Evolutionary conservation across 2,329 filamentous ascomycete genomes (phyloP), one percentile per base, ranked within the genome.

Genomic region (Talaromyces islandicus): DNA sequence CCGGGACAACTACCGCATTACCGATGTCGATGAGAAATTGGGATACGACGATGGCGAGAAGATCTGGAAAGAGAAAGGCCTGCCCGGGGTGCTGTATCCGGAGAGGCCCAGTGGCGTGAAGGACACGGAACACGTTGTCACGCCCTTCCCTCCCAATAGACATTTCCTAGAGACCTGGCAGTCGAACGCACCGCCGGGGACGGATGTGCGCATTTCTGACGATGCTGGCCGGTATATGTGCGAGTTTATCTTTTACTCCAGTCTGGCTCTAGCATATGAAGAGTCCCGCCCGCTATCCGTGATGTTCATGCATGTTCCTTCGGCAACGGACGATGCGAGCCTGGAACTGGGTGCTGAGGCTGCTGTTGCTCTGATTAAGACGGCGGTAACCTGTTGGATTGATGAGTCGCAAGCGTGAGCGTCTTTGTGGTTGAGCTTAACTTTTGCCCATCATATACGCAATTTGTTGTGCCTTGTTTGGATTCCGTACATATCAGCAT

Each of bases 171-270:
- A 67, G 21, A 63, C 64, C 4, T 77, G 75, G 75, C 69, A 70
- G 50, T 64, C 67, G 0, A 67, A 71, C 59, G 66, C 67, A 3
- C 68, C 75, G 7, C 32, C 67, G 29, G 68, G 64, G 1, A 64
- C 69, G 12, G 77, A 80, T 62, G 66, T 81, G 7, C 80, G 84
- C 32, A 77, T 89, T 43, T 91, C 88, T 0, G 81, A 86, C 50
- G 87, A 92, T 65, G 85, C 89, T 0, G 89, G 89, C 2, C 82
- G 82, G 21, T 92, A 88, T 71, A 78, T 92, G 17, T 92, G 89
- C 73, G 89, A 92, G 70, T 92, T 90, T 69, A 91, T 89, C 65
- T 90, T 88, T 72, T 91, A 86, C 73, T 85, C 84, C 7, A 89
- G 85, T 62, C 72, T 91, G 65, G 80, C 87, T 5, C 63, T 68